A percentile compares a stretch with the other conserved stretches of the same genome.
These are phyloP conservation scores for Annulohypoxylon moriforme DNA, from an alignment of 495 filamentous ascomycete species.

Conservation along the genomic window DNA sequence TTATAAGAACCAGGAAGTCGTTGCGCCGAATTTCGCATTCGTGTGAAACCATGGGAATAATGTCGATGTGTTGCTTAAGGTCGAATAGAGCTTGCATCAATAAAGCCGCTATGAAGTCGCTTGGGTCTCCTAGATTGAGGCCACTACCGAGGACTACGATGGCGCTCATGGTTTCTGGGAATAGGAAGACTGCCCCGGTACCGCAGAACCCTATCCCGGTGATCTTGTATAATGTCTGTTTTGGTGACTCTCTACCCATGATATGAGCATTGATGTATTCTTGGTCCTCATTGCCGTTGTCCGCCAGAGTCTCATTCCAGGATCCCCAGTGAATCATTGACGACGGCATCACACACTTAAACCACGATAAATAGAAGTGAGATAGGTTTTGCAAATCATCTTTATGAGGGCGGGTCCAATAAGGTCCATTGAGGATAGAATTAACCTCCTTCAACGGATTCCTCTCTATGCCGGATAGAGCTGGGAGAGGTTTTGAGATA, in stretches of 20 bases:
- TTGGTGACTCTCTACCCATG: not conserved
- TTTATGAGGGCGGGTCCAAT: not conserved
- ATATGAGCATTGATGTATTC: not conserved
- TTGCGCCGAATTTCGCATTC: not conserved
- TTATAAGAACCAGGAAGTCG: not conserved
- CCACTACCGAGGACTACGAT: slow-evolving; percentile 3
- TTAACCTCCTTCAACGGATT: not conserved
- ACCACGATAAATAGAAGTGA: not conserved
- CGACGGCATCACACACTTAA: slow-evolving; percentile 1
- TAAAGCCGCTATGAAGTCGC: not conserved
- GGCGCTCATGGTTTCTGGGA: slow-evolving; percentile 2
- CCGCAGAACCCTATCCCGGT: slow-evolving; percentile 4
- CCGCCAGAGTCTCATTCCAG: not conserved
- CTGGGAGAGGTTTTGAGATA: not conserved
- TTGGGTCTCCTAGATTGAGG: not conserved
- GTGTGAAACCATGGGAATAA: not conserved
- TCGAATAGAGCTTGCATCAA: slow-evolving; percentile 3
- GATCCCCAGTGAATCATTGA: slow-evolving; percentile 6
- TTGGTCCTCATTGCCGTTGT: not conserved
- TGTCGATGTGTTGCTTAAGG: not conserved
- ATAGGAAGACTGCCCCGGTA: not conserved
- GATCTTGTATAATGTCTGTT: not conserved
- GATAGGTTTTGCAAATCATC: not conserved
- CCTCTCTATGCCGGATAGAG: not conserved
- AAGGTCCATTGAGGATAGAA: not conserved